Evolutionary conservation across 1,284 basidiomycete genomes (phyloP), one percentile per base, ranked within the genome.

Genomic region (Malassezia sp.): DNA sequence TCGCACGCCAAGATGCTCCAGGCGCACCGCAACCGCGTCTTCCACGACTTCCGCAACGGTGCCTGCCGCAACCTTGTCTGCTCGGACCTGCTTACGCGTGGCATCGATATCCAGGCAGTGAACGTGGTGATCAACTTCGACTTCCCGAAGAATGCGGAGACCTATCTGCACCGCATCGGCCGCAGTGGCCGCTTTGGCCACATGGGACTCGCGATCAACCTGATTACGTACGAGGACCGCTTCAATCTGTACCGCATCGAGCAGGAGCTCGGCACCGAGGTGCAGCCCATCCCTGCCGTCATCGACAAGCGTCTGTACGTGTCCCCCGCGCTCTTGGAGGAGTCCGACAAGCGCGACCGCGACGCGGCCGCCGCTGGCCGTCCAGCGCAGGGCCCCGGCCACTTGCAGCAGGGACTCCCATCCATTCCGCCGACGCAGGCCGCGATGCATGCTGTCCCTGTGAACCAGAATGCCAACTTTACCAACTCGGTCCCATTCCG

Each of bases 71-170:
- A 96, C 74, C 80, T 97, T 57, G 91, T 97, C 67, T 97, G 93
- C 76, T 80, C 79, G 21, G 77, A 97, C 75, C 80, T 97, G 53
- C 80, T 97, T 63, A 97, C 91, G 8, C 85, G 93, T 65, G 91
- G 91, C 77, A 97, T 97, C 73, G 93, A 96, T 73, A 96, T 97
- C 71, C 90, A 96, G 75, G 91, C 91, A 35, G 91, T 97, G 56
- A 97, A 97, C 73, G 91, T 96, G 64, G 91, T 97, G 66, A 96
- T 97, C 78, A 96, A 96, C 76, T 97, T 97, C 71, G 90, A 95
- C 73, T 95, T 97, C 74, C 91, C 91, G 53, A 93, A 95, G 78
- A 95, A 91, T 68, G 85, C 86, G 47, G 91, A 97, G 74, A 95
- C 90, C 2, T 97, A 97, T 73, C 80, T 97, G 24, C 91, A 97